Conservation (phyloP, 495 filamentous ascomycete genomes). For the Hapsidospora chrysogenum region DNA sequence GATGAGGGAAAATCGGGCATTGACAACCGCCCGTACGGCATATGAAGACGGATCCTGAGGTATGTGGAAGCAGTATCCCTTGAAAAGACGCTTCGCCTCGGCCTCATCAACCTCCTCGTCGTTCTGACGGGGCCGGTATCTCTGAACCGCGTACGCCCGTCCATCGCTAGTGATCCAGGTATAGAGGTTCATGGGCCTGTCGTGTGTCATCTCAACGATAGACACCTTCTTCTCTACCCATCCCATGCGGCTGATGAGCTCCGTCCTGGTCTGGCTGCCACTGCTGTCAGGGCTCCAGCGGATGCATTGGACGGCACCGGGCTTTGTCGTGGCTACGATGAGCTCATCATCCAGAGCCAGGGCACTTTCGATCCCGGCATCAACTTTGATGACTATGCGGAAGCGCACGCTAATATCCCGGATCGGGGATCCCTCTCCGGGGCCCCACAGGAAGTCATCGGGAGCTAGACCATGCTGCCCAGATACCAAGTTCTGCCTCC, state of each 20-base stretch:
- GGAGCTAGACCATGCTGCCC: slow-evolving; percentile 34
- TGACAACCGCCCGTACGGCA: slow-evolving; percentile 65
- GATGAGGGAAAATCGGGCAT: slow-evolving; percentile 85
- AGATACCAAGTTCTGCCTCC: slow-evolving; percentile 54
- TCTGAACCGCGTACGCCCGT: slow-evolving; percentile 82
- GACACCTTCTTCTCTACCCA: slow-evolving; percentile 65
- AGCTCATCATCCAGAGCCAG: slow-evolving; percentile 86
- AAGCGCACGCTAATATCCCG: slow-evolving; percentile 79
- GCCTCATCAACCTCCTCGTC: slow-evolving; percentile 9
- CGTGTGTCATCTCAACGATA: slow-evolving; percentile 80
- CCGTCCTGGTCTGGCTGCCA: slow-evolving; percentile 76
- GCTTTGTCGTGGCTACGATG: slow-evolving; percentile 83
- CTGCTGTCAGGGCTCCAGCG: slow-evolving; percentile 73
- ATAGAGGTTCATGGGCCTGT: slow-evolving; percentile 91
- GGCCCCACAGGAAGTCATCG: slow-evolving; percentile 39
- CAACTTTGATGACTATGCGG: slow-evolving; percentile 94
- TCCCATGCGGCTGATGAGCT: slow-evolving; percentile 71
- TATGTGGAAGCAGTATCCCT: slow-evolving; percentile 77
- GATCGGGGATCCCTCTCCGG: slow-evolving; percentile 64
- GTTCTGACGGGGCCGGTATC: slow-evolving; percentile 19
- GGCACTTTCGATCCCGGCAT: slow-evolving; percentile 80
- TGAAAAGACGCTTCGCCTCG: slow-evolving; percentile 53
- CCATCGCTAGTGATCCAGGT: slow-evolving; percentile 90
- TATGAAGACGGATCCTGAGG: slow-evolving; percentile 40
- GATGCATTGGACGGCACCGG: slow-evolving; percentile 90